These are phyloP conservation scores for Yamadazyma dushanensis DNA, from an alignment of 1,139 yeast species.

Conservation along the genomic window DNA sequence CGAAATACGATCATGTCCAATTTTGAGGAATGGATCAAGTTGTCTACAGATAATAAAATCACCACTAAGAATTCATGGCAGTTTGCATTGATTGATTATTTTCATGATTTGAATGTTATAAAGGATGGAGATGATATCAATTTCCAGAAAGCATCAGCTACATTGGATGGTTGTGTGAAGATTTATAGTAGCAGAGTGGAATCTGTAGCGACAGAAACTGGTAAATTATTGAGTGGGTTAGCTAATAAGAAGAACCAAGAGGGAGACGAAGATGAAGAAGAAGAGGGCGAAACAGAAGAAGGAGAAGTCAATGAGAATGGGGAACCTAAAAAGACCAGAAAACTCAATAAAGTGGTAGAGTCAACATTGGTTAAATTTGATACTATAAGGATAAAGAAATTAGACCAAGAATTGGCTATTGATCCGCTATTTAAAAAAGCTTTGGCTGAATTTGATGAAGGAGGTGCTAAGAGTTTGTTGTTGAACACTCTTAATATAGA, in stretches of 20 bases:
- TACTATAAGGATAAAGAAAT: conserved; percentile 60
- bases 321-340: conserved; percentile 26
- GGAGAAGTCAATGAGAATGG: conserved; percentile 17
- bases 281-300: conserved; percentile 15
- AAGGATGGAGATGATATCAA: conserved; percentile 46
- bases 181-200: conserved; percentile 66
- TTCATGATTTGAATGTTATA: conserved; percentile 50
- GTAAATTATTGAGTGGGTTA: conserved; percentile 77
- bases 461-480: conserved; percentile 85
- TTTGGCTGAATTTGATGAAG: conserved; percentile 90
- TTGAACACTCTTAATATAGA: conserved; percentile 69
- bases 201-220: conserved; percentile 89
- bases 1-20: conserved; percentile 52
- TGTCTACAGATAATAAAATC: conserved; percentile 85
- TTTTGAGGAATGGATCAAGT: conserved; percentile 87
- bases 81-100: conserved; percentile 85
- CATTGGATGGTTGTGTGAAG: conserved; percentile 42
- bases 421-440: conserved; percentile 91
- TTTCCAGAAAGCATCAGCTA: conserved; percentile 43
- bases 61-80: conserved; percentile 67
- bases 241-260: conserved; percentile 29
- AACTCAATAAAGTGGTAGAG: conserved; percentile 41
- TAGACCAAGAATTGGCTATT: conserved; percentile 75
- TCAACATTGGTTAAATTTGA: conserved; percentile 56
- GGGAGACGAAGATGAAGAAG: conserved; percentile 19